Conservation (phyloP, 108 stramenopile genomes). For the Cyclostephanos invisitatus region DNA sequence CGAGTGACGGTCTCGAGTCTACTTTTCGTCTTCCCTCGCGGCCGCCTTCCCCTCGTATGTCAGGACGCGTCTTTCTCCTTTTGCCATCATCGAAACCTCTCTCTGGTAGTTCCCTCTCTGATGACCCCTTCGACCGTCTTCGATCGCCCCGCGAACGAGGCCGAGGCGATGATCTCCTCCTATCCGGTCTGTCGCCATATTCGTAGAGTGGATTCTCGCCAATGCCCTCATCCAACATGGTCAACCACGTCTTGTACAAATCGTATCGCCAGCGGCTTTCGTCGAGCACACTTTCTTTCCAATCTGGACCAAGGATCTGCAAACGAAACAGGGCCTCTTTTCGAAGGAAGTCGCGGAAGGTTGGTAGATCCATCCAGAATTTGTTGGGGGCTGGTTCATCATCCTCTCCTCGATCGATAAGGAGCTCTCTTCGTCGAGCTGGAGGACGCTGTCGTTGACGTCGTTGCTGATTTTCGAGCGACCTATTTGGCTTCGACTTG, state of each 20-base stretch:
- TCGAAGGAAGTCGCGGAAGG: constrained; percentile 68
- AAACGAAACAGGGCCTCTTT: constrained; percentile 70
- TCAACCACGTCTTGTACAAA: constrained; percentile 82
- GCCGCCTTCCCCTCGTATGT: background rate
- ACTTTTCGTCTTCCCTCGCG: background rate
- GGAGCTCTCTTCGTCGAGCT: constrained; percentile 30
- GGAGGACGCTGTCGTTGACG: constrained; percentile 10
- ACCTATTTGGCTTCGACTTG: background rate
- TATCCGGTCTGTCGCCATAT: constrained; percentile 27
- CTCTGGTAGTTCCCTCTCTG: background rate
- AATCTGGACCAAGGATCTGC: constrained; percentile 68
- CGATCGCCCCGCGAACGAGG: constrained; percentile 15
- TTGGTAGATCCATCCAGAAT: constrained; percentile 79
- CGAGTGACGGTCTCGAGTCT: background rate
- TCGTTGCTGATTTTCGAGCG: constrained; percentile 10
- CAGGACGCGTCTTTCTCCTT: background rate
- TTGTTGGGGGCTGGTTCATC: constrained; percentile 51
- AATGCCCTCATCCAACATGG: constrained; percentile 66
- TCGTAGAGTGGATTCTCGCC: constrained; percentile 54
- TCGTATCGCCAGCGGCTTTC: constrained; percentile 81
- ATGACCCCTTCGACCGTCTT: constrained; percentile 2
- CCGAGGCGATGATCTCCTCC: constrained; percentile 16
- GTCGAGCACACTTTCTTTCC: constrained; percentile 66
- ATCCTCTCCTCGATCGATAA: constrained; percentile 39
- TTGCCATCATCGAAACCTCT: constrained; percentile 6